Evolutionary conservation across 495 filamentous ascomycete genomes (phyloP).

Genomic region (Xylaria venustula): DNA sequence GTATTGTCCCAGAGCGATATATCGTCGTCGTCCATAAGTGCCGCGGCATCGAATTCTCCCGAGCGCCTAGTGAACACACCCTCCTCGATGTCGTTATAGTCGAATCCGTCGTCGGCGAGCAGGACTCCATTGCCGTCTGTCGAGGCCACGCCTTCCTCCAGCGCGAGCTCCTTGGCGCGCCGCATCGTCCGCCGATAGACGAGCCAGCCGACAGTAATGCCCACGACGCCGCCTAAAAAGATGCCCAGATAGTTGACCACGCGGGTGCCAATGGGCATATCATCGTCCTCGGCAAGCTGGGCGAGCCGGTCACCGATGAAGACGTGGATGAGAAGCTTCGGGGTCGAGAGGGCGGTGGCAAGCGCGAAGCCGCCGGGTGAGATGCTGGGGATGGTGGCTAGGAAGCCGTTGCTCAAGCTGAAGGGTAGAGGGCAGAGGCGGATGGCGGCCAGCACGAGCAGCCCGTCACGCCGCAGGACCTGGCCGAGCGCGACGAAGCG

Average conservation of each 20-base stretch:
- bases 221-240: slow-evolving; percentile 62
- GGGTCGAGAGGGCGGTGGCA: slow-evolving; percentile 72
- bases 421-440: slow-evolving; percentile 93
- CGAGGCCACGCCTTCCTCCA: slow-evolving; percentile 61
- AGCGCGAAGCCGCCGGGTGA: slow-evolving; percentile 69
- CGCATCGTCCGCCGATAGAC: slow-evolving; percentile 87
- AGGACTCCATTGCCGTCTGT: slow-evolving; percentile 18
- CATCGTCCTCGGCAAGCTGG: slow-evolving; percentile 62
- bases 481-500: slow-evolving; percentile 63
- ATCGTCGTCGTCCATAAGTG: slow-evolving; percentile 57
- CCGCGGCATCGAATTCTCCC: slow-evolving; percentile 40
- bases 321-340: slow-evolving; percentile 87
- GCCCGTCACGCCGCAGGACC: slow-evolving; percentile 73
- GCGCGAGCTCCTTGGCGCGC: slow-evolving; percentile 79
- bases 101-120: slow-evolving; percentile 40
- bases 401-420: slow-evolving; percentile 87
- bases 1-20: slow-evolving; percentile 53
- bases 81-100: slow-evolving; percentile 26
- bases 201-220: slow-evolving; percentile 72
- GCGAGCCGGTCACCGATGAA: slow-evolving; percentile 84
- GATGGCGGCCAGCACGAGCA: slow-evolving; percentile 90
- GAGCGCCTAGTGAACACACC: slow-evolving; percentile 18
- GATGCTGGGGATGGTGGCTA: slow-evolving; percentile 90
- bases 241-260: slow-evolving; percentile 82
- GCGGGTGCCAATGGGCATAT: slow-evolving; percentile 65